Evolutionary conservation across 2,329 filamentous ascomycete genomes (phyloP), one percentile per base, ranked within the genome.

Genomic region (Xylariales sp.): DNA sequence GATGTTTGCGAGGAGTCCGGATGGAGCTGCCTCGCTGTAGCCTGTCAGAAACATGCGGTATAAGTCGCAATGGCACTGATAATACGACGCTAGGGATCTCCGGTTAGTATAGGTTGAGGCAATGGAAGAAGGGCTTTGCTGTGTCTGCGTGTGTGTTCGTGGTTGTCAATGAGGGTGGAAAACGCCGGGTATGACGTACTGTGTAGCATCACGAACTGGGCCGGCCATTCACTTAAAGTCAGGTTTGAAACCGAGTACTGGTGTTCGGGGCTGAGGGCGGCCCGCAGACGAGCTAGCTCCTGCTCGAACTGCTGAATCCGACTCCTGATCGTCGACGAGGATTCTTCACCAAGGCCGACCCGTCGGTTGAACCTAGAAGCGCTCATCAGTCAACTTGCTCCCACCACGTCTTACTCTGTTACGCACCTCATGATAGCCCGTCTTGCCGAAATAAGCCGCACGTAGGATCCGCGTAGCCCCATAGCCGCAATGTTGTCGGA

Each of bases 31-130:
- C 53, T 83, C 81, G 3, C 78, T 79, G 50, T 81, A 83, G 12
- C 78, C 80, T 1, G 77, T 76, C 3, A 84, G 70, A 4, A 83
- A 77, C n/a, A 83, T 77, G 2, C 82, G 80, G 62, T 83, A 83
- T 4, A 84, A 67, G 55, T 84, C 82, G 69, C 81, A 83, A 60
- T 83, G 78, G 10, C 78, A 80, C 54, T 83, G 81, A 18, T 83
- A 81, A 73, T 78, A 83, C 0, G 78, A 80, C 18, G 77, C 70
- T 69, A 28, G 9, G n/a, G 12, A 4, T 36, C 18, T 50, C 32
- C 5, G 8, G 54, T 59, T 46, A 61, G 50, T 41, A 9, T 7
- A 50, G 16, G 16, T 16, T 48, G 23, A 8, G 45, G 3, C 6
- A 28, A 28, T 12, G 3, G 39, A 14, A 41, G 10, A 9, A 14